These are phyloP conservation scores for Malus domestica DNA, from an alignment of 306 rosid genomes.

Conservation along the genomic window ASM211411v1 NC_041801.1:26183001-26183500, in stretches of 20 bases:
- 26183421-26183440: too few relatives aligned
- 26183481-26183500: too few relatives aligned
- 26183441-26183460: too few relatives aligned
- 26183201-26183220: neutral
- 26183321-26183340: neutral
- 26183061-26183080: neutral
- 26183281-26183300: neutral
- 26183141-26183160: neutral
- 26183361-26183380: neutral
- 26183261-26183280: neutral
- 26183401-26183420: too few relatives aligned
- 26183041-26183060: slow-evolving; percentile 1
- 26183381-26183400: neutral
- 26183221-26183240: neutral
- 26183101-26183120: neutral
- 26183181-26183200: neutral
- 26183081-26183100: neutral
- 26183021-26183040: neutral
- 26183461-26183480: neutral
- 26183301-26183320: neutral
- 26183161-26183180: neutral
- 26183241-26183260: neutral
- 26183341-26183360: neutral
- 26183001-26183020: neutral
- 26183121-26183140: neutral